Percentiles rank a stretch among this genome's conserved stretches.
Evolutionary conservation across 1,284 basidiomycete genomes (phyloP).

Genomic region (Austroboletus niveus): DNA sequence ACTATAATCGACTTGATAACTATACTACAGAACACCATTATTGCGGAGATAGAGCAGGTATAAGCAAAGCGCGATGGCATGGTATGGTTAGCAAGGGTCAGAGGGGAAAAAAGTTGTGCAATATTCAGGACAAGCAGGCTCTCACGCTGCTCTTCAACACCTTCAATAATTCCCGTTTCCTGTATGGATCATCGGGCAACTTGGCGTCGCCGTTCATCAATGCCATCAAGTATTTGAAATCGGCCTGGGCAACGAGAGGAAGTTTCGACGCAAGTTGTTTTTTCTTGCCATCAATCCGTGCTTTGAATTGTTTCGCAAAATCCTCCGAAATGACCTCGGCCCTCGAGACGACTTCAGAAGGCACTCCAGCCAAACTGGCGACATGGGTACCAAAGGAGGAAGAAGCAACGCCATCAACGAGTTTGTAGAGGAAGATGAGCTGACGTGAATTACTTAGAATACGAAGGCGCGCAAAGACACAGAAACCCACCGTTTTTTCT

Average conservation of each 20-base stretch:
- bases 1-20: constrained; percentile 3
- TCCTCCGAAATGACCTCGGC: constrained; percentile 86
- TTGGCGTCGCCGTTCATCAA: constrained; percentile 51
- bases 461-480: neutral
- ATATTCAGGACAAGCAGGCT: constrained; percentile 20
- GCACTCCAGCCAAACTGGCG: constrained; percentile 83
- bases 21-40: constrained; percentile 8
- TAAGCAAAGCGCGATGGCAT: constrained; percentile 6
- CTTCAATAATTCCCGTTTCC: constrained; percentile 50
- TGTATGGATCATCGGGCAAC: constrained; percentile 52
- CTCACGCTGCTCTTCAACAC: constrained; percentile 46
- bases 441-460: constrained; percentile 27
- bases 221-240: constrained; percentile 76
- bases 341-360: constrained; percentile 76
- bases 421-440: constrained; percentile 92
- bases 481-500: constrained; percentile 66
- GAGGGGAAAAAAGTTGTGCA: neutral
- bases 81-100: constrained; percentile 11
- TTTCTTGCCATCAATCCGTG: constrained; percentile 66
- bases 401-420: constrained; percentile 84
- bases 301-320: constrained; percentile 85
- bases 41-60: constrained; percentile 11
- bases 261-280: constrained; percentile 54
- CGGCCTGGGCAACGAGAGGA: constrained; percentile 79
- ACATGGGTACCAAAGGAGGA: constrained; percentile 94